These are phyloP conservation scores for Nakazawaea wickerhamii DNA, from an alignment of 805 yeast species.

Conservation along the genomic window DNA sequence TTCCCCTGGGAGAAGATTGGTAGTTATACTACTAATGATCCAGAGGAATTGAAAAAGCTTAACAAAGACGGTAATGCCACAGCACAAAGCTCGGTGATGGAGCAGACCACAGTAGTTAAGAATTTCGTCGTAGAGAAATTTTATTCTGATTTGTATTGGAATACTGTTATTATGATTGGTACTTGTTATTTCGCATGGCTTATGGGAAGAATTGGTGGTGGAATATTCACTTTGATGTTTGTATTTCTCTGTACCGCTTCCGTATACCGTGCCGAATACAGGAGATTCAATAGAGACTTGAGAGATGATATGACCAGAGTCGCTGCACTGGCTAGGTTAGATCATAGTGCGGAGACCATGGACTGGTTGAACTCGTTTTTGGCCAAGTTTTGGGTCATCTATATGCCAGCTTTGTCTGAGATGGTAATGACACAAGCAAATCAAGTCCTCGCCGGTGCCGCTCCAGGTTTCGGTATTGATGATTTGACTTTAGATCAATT, in stretches of 20 bases:
- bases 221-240: conserved; percentile 55
- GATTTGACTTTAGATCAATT: conserved; percentile 69
- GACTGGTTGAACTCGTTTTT: conserved; percentile 76
- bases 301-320: conserved; percentile 72
- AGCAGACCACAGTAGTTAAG: conserved; percentile 36
- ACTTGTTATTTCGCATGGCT: conserved; percentile 72
- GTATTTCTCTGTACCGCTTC: conserved; percentile 59
- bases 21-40: conserved; percentile 21
- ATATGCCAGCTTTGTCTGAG: conserved; percentile 80
- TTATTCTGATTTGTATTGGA: conserved; percentile 69
- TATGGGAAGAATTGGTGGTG: conserved; percentile 57
- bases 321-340: conserved; percentile 57
- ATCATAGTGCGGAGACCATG: conserved; percentile 64
- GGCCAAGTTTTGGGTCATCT: conserved; percentile 81
- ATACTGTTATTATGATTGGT: conserved; percentile 58
- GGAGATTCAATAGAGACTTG: conserved; percentile 68
- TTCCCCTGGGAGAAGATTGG: conserved; percentile 33
- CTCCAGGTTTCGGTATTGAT: conserved; percentile 82
- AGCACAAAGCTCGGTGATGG: conserved; percentile 1
- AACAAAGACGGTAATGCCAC: conserved; percentile 14
- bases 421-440: conserved; percentile 69
- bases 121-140: conserved; percentile 63
- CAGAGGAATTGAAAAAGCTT: conserved; percentile 15
- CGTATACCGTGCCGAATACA: conserved; percentile 65
- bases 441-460: conserved; percentile 59